Conservation (phyloP, 108 stramenopile species). For the Cyclotella sp. region DNA sequence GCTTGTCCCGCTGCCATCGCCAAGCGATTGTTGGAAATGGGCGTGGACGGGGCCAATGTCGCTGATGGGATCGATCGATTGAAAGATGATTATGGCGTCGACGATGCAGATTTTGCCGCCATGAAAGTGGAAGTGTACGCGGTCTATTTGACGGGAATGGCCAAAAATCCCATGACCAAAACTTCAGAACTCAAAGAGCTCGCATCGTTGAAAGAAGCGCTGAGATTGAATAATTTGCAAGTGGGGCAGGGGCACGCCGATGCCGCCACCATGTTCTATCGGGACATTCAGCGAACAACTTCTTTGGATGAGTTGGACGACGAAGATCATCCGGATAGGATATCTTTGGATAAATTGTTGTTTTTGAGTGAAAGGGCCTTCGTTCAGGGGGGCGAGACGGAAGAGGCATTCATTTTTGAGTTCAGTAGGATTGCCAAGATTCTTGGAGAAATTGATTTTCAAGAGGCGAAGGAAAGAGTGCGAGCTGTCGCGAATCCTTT, state of each 20-base stretch:
- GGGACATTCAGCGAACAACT: conserved; percentile 65
- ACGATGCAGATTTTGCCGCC: conserved; percentile 68
- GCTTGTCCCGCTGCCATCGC: conserved; percentile 49
- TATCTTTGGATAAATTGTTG: conserved; percentile 79
- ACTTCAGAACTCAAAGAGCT: conserved; percentile 82
- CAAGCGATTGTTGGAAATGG: conserved; percentile 21
- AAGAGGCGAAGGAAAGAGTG: conserved; percentile 63
- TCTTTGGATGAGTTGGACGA: conserved; percentile 83
- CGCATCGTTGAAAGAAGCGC: conserved; percentile 48
- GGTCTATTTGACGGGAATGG: conserved; percentile 79
- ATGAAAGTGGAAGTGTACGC: conserved; percentile 69
- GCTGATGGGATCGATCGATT: conserved; percentile 36
- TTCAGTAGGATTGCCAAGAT: conserved; percentile 78
- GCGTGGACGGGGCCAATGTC: conserved; percentile 28
- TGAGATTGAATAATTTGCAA: conserved; percentile 68
- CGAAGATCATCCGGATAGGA: conserved; percentile 73
- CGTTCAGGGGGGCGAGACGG: conserved; percentile 71
- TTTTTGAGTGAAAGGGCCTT: conserved; percentile 84
- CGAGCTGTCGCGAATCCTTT: conserved; percentile 77
- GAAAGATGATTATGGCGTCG: conserved; percentile 40
- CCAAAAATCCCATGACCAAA: conserved; percentile 68
- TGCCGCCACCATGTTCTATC: conserved; percentile 71
- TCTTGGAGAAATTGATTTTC: conserved; percentile 47
- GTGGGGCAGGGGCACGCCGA: conserved; percentile 85
- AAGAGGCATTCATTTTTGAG: conserved; percentile 86